These are phyloP conservation scores for Aegilops speltoides DNA, from an alignment of 176 grass and related monocot species.

Conservation along the genomic window DNA sequence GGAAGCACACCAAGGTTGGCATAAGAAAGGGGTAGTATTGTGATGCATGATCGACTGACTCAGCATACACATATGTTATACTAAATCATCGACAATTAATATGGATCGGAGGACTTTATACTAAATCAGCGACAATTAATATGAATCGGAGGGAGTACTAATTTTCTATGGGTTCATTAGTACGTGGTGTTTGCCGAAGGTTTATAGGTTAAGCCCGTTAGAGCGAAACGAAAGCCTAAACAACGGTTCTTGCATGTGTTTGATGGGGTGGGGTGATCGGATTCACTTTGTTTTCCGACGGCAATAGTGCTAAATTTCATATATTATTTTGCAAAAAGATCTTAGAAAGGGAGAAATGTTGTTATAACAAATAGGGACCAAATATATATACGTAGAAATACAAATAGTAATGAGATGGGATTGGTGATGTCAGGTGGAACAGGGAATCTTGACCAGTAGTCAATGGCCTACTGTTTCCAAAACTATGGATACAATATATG, in stretches of 20 bases:
- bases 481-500: constrained; percentile 22
- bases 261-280: background rate
- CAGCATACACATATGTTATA: background rate
- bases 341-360: background rate
- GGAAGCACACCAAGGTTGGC: background rate
- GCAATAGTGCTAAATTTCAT: background rate
- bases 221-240: background rate
- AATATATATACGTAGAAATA: background rate
- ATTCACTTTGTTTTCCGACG: background rate
- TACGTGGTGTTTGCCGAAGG: background rate
- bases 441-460: constrained; percentile 40
- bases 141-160: too few species aligned
- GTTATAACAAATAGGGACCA: background rate
- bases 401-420: background rate
- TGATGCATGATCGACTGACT: background rate
- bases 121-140: too few species aligned
- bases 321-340: too few species aligned
- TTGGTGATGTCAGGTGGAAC: constrained; percentile 33
- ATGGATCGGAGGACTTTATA: too few species aligned
- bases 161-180: background rate
- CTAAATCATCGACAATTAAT: too few species aligned
- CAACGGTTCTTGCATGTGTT: too few species aligned
- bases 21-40: background rate
- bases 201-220: background rate
- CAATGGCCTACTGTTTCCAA: constrained; percentile 16